phyloP scores from a whole-genome alignment of 805 yeast genomes.

The Cyberlindnera veronae region DNA sequence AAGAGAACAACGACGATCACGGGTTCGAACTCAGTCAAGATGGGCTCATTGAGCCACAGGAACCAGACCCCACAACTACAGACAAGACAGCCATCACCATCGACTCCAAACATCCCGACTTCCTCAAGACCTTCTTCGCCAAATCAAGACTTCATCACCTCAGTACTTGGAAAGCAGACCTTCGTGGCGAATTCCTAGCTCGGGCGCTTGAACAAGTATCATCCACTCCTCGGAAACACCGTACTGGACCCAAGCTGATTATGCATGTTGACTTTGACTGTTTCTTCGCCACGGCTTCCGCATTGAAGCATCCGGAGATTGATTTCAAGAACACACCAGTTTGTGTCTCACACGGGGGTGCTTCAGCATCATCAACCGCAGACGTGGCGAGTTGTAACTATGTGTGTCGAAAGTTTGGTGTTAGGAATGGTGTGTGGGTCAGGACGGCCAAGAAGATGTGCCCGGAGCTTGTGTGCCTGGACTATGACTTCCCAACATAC shows the following conservation, averaged over 20 bases:
- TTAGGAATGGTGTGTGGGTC: slow-evolving; percentile 90
- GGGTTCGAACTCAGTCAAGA: slow-evolving; percentile 5
- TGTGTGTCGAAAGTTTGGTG: slow-evolving; percentile 74
- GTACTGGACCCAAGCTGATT: slow-evolving; percentile 33
- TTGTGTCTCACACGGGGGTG: slow-evolving; percentile 52
- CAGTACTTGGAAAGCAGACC: slow-evolving; percentile 79
- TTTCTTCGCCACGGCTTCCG: slow-evolving; percentile 86
- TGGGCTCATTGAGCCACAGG: slow-evolving; percentile 14
- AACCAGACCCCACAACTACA: slow-evolving; percentile 6
- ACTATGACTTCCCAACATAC: slow-evolving; percentile 72
- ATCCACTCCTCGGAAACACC: slow-evolving; percentile 9
- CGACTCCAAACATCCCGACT: slow-evolving; percentile 76
- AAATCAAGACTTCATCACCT: slow-evolving; percentile 86
- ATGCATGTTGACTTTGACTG: slow-evolving; percentile 92
- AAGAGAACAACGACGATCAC: slow-evolving; percentile 8
- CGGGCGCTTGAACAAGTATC: slow-evolving; percentile 35
- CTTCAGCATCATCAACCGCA: slow-evolving; percentile 41
- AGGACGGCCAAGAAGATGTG: slow-evolving; percentile 60
- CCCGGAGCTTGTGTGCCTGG: slow-evolving; percentile 59
- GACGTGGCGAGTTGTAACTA: slow-evolving; percentile 94
- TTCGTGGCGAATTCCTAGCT: slow-evolving; percentile 57
- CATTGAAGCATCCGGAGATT: slow-evolving; percentile 51
- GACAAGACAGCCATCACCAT: slow-evolving; percentile 21
- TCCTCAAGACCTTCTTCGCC: slow-evolving; percentile 65
- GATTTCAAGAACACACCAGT: slow-evolving; percentile 50